phyloP scores from a whole-genome alignment of 2,329 filamentous ascomycete genomes.

The Alternaria sp. region DNA sequence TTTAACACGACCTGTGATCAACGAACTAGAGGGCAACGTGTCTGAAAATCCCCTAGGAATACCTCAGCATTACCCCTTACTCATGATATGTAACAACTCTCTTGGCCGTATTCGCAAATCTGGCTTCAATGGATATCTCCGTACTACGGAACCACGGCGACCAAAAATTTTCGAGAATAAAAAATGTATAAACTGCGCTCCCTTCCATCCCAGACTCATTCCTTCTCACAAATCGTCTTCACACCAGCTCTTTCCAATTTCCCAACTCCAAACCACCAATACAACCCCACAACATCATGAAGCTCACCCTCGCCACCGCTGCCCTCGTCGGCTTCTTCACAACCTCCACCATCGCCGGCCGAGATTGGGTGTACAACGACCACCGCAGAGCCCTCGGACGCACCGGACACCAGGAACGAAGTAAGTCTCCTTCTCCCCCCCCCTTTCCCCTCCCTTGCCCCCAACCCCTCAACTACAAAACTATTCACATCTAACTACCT shows the following conservation, averaged over 20 bases:
- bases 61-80: not conserved
- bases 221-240: not conserved
- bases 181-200: accelerated
- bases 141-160: not conserved
- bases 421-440: not conserved
- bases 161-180: not conserved
- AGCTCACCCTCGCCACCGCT: not conserved
- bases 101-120: not conserved
- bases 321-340: not conserved
- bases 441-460: not conserved
- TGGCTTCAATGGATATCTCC: too few relatives aligned
- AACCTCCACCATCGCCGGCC: not conserved
- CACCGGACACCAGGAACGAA: not conserved
- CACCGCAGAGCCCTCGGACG: not conserved
- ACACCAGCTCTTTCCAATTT: too few relatives aligned
- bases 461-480: not conserved
- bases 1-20: accelerated
- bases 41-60: not conserved
- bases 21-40: not conserved
- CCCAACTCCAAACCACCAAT: not conserved
- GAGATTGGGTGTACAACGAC: not conserved
- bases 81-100: not conserved
- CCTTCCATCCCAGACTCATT: not conserved
- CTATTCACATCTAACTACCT: not conserved
- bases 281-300: not conserved